A percentile compares a stretch with the other conserved stretches of the same genome.
phyloP scores from a whole-genome alignment of 2,329 filamentous ascomycete genomes.

The Alternaria hordeiaustralica region DNA sequence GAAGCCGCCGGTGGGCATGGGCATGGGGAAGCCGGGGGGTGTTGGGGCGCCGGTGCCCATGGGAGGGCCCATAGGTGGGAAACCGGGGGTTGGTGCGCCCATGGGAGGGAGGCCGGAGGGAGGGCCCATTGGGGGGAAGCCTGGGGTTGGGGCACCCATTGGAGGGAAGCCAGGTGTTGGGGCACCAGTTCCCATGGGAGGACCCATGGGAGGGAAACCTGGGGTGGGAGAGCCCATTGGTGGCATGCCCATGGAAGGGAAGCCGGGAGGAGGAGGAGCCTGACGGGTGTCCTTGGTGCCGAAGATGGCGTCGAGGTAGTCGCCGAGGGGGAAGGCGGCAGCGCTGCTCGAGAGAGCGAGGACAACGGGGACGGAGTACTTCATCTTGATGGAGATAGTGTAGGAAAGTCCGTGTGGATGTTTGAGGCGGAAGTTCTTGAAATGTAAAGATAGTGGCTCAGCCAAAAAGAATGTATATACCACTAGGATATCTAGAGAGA shows the following conservation, averaged over 20 bases:
- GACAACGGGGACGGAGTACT: constrained; percentile 25
- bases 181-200: neutral
- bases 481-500: constrained; percentile 16
- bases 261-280: neutral
- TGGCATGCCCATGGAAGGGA: neutral
- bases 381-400: constrained; percentile 18
- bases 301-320: constrained; percentile 21
- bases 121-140: neutral
- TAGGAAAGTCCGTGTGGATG: neutral
- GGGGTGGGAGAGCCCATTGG: neutral
- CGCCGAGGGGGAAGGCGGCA: constrained; percentile 21
- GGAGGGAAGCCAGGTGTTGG: constrained; percentile 7
- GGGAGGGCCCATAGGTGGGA: neutral
- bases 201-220: neutral
- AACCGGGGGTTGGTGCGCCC: neutral
- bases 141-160: neutral
- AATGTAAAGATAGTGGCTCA: constrained; percentile 14
- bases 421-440: neutral
- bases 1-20: constrained; percentile 1
- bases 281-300: constrained; percentile 14
- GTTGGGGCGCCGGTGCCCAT: neutral
- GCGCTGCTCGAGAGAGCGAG: constrained; percentile 32
- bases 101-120: neutral
- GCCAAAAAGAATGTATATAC: constrained; percentile 22
- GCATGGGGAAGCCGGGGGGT: constrained; percentile 10